phyloP scores from a whole-genome alignment of 1,284 basidiomycete genomes.

The Quambalaria eucalypti region DNA sequence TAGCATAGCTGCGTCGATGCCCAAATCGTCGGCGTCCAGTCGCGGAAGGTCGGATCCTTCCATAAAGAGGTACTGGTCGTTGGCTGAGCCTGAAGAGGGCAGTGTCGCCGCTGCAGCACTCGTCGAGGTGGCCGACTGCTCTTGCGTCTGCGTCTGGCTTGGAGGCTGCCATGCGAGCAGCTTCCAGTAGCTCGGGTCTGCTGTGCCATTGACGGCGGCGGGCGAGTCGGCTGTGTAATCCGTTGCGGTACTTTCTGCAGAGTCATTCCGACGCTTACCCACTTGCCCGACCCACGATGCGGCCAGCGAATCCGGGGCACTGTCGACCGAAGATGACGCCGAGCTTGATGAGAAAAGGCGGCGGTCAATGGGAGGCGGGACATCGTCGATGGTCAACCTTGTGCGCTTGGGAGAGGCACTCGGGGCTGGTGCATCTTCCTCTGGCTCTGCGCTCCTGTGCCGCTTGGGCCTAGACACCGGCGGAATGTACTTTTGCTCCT shows the following conservation, averaged over 20 bases:
- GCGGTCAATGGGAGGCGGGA: not conserved
- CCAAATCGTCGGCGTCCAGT: not conserved
- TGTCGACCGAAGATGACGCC: constrained; percentile 8
- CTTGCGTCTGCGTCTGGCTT: not conserved
- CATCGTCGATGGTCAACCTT: no score
- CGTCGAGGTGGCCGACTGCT: not conserved
- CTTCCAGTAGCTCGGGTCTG: not conserved
- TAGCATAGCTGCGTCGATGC: not conserved
- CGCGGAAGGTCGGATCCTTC: not conserved
- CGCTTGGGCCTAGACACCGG: no score
- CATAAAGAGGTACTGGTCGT: not conserved
- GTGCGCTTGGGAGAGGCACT: no score
- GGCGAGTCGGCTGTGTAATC: not conserved
- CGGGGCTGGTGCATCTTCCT: not conserved
- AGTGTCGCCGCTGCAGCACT: not conserved
- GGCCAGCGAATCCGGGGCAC: not conserved
- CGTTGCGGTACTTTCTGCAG: not conserved
- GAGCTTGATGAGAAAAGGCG: not conserved
- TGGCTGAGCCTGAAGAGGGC: not conserved
- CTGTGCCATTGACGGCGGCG: not conserved
- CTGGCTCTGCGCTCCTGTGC: no score
- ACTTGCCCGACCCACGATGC: not conserved
- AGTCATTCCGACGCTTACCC: not conserved
- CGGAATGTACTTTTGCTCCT: no score
- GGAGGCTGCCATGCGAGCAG: not conserved